Evolutionary conservation across 2,329 filamentous ascomycete species (phyloP).

Genomic region (Monilinia fructigena): DNA sequence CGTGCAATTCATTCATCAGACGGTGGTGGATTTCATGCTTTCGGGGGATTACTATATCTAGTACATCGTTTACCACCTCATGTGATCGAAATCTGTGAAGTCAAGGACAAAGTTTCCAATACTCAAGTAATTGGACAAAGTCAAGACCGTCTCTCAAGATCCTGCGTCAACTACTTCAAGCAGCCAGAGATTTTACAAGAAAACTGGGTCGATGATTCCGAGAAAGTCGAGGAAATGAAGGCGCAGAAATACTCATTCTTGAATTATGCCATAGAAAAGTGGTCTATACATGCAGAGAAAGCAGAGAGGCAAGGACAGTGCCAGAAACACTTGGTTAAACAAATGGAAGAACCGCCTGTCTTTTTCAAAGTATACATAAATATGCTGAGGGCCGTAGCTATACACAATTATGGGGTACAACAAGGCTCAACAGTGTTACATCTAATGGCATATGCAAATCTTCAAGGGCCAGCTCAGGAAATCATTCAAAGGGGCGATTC

Average conservation of each 20-base stretch:
- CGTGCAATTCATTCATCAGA: slow-evolving; percentile 44
- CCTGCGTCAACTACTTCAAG: slow-evolving; percentile 27
- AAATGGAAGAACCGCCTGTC: slow-evolving; percentile 8
- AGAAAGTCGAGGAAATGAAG: neutral
- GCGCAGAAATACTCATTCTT: slow-evolving; percentile 7
- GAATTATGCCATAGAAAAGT: slow-evolving; percentile 22
- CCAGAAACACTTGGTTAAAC: slow-evolving; percentile 22
- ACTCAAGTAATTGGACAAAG: slow-evolving; percentile 21
- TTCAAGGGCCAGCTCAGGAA: neutral
- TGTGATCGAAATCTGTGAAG: neutral
- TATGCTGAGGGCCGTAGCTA: neutral
- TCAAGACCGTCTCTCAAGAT: slow-evolving; percentile 23
- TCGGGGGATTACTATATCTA: slow-evolving; percentile 30
- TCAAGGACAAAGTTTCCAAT: neutral
- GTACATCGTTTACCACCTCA: neutral
- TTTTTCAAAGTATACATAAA: slow-evolving; percentile 22
- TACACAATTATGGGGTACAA: neutral
- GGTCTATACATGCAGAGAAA: slow-evolving; percentile 26
- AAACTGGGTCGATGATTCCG: slow-evolving; percentile 8
- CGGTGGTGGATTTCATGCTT: slow-evolving; percentile 43
- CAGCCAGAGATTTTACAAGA: slow-evolving; percentile 4
- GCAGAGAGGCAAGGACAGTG: slow-evolving; percentile 18
- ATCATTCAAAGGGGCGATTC: slow-evolving; percentile 14
- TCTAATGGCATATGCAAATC: slow-evolving; percentile 17
- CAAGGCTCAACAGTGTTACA: slow-evolving; percentile 18